Evolutionary conservation across 2,329 filamentous ascomycete genomes (phyloP), one percentile per base, ranked within the genome.

Genomic region (Ceratocystis alfenasii): DNA sequence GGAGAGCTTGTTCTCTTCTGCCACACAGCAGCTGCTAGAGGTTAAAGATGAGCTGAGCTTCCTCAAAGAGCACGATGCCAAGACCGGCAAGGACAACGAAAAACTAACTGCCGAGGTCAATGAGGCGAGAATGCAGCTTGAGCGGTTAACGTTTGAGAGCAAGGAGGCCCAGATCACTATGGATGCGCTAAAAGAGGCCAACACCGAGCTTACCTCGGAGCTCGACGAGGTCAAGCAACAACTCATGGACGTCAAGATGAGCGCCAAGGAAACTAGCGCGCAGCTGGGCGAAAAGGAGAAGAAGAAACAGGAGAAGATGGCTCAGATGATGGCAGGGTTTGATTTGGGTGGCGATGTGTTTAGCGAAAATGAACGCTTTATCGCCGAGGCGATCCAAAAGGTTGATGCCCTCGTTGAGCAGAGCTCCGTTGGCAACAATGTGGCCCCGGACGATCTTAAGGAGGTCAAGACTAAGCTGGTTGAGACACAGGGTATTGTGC

Each of bases 321-420:
- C 94, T 55, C 89, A 96, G 82, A 99, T 99, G 94, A 96, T 99
- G 93, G 94, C 94, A 67, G 91, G 93, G 2, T 97, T 99, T 72
- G 93, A 99, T 72, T 83, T 99, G 44, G 93, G 91, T 57, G 87
- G 88, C 62, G 92, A 96, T 67, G 87, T 95, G 41, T 95, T 97
- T 75, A 96, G 91, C 70, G 89, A 94, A 67, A 96, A 96, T 71
- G 94, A 99, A 75, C 84, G 87, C 69, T 87, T 85, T 63, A 89
- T 99, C 67, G 85, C 89, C 68, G 85, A 88, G 69, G 87, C 91
- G 69, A 93, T 97, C 70, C 85, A 91, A 71, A 87, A 89, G 71
- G 80, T 97, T 36, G 91, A 96, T 70, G 79, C 83, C 12, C 79
- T 97, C 53, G 83, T 91, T 70, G 87, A 91, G 70, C 82, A 90